Evolutionary conservation across 345 rosid species (phyloP).

Genomic region (Euphorbia peplus): DNA sequence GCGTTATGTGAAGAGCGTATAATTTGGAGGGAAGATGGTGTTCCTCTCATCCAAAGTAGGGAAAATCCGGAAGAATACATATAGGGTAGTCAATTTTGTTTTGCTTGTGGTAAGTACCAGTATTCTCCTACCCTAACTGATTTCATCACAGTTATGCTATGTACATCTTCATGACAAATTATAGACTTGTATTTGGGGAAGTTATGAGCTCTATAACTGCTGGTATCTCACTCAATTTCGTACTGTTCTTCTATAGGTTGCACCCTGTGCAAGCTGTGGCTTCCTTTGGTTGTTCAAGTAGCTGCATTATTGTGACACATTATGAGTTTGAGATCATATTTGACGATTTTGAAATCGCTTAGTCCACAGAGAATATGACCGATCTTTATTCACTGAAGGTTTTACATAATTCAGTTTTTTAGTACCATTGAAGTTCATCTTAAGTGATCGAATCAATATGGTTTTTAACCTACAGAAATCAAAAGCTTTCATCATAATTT

Average conservation of each 20-base stretch:
- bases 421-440: too few species aligned
- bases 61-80: conserved; percentile 40
- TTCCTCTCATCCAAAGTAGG: conserved; percentile 68
- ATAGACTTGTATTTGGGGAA: too few species aligned
- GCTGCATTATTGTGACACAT: background rate
- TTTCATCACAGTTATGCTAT: background rate
- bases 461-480: too few species aligned
- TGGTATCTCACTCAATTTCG: background rate
- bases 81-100: conserved; percentile 17
- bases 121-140: conserved; percentile 30
- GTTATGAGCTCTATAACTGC: background rate
- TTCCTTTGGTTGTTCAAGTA: background rate
- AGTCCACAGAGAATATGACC: background rate
- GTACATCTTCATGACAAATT: background rate
- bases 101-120: background rate
- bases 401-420: background rate
- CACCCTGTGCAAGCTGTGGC: background rate
- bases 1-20: conserved; percentile 72
- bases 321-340: background rate
- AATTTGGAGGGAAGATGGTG: conserved; percentile 81
- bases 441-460: too few species aligned
- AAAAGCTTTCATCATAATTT: too few species aligned
- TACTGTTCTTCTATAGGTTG: background rate
- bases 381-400: background rate
- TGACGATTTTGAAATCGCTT: background rate